Conservation (phyloP, 768 basidiomycete genomes). For the Megacollybia marginata region DNA sequence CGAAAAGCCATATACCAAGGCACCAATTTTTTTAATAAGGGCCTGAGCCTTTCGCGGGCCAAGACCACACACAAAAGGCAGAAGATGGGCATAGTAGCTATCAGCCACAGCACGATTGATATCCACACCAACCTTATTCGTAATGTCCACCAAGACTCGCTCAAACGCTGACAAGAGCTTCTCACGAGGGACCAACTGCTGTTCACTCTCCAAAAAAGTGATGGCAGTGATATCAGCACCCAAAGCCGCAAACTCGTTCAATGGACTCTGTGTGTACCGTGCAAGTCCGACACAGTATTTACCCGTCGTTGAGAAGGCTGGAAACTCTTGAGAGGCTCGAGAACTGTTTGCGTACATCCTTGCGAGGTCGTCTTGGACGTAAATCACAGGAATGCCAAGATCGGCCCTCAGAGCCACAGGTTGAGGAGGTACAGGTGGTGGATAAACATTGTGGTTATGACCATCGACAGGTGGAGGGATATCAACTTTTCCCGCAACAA, state of each 20-base stretch:
- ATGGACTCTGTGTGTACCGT: slow-evolving; percentile 86
- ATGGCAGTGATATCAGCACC: slow-evolving; percentile 81
- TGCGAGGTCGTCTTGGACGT: slow-evolving; percentile 86
- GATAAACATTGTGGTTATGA: slow-evolving; percentile 21
- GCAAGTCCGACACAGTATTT: slow-evolving; percentile 94
- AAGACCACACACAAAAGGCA: slow-evolving; percentile 88
- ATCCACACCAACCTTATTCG: slow-evolving; percentile 91
- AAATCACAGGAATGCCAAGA: slow-evolving; percentile 69
- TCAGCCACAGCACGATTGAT: slow-evolving; percentile 91
- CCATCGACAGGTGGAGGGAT: slow-evolving; percentile 16
- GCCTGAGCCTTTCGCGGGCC: slow-evolving; percentile 91
- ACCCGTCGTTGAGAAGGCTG: slow-evolving; percentile 63
- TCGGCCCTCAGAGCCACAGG: too few relatives aligned
- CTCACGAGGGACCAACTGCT: slow-evolving; percentile 79
- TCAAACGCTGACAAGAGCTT: slow-evolving; percentile 80
- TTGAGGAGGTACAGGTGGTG: slow-evolving; percentile 28
- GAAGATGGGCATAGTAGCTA: slow-evolving; percentile 78
- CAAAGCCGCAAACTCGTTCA: slow-evolving; percentile 90
- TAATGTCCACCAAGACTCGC: slow-evolving; percentile 80
- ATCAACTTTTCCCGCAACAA: slow-evolving; percentile 27
- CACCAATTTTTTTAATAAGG: slow-evolving; percentile 72
- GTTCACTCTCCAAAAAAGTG: slow-evolving; percentile 77
- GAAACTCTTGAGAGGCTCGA: slow-evolving; percentile 80
- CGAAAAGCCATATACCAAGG: slow-evolving; percentile 51
- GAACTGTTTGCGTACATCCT: slow-evolving; percentile 89